Base-by-base conservation (phyloP, 2,329 filamentous ascomycete genomes). In the Grosmannia clavigera region DNA sequence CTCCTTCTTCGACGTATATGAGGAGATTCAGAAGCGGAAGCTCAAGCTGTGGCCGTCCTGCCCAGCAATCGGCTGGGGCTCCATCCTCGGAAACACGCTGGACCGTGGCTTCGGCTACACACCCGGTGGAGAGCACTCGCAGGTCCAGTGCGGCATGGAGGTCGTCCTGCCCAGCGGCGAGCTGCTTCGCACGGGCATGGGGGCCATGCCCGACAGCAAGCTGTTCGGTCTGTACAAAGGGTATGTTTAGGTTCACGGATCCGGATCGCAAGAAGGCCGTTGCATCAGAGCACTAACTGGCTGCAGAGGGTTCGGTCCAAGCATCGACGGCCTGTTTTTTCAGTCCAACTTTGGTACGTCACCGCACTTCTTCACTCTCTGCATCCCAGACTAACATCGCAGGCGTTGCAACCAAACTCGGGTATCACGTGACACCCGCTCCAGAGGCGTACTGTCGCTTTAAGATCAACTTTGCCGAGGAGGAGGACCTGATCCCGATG, bases 371-470 rank as follows among this genome's bases (percentile, higher is more conserved):
- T 1, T 7, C n/a, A 6, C 19, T 43, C 40, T 25, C 46, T 25
- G 4, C 22, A 5, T 22, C 19, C 46, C 9, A 25, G 7, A 50
- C 46, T 50, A 1, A 50, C n/a, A 7, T 7, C 4, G 6, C 46
- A 50, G 48, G 48, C 25, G 48, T 81, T 43, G 75, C 80, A 7
- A 77, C 76, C 3, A 81, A 82, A 67, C 78, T 82, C 73, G 80
- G 79, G 0, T 72, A 81, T 58, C 68, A 70, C 58, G 63, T 72
- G 60, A 73, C 73, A 70, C 73, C 72, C 6, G 69, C 67, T 16
- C 68, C 70, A 2, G 66, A 68, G 0, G 68, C 64, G 1, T 69
- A 74, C 63, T 71, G 74, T 61, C 69, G 72, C 1, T 76, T 73
- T 68, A 69, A 70, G 67, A 67, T 75, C 60, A 74, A 72, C 0